Evolutionary conservation across 192 early-diverging fungal species (phyloP).

Genomic region (Gonapodya prolifera): DNA sequence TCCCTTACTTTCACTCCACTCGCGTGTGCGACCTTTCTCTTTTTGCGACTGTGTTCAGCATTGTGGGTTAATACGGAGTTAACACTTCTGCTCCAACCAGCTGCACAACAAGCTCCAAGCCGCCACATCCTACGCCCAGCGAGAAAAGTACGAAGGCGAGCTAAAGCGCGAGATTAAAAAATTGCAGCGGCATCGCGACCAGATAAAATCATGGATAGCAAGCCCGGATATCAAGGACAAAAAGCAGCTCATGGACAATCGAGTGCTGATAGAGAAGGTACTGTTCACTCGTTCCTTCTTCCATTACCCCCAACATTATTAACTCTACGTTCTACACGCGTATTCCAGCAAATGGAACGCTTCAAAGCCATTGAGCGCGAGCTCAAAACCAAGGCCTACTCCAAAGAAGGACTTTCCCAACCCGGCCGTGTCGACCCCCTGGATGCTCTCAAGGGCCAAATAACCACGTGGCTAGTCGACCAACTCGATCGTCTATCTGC

Average conservation of each 20-base stretch:
- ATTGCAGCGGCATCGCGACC: constrained; percentile 86
- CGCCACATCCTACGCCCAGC: constrained; percentile 72
- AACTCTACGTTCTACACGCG: too few species aligned
- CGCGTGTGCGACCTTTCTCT: too few species aligned
- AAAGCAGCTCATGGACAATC: constrained; percentile 68
- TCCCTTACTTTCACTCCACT: too few species aligned
- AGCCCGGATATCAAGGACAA: constrained; percentile 98
- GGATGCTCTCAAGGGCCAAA: constrained; percentile 80
- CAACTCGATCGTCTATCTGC: constrained; percentile 69
- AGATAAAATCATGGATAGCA: constrained; percentile 94
- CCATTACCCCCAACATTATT: too few species aligned
- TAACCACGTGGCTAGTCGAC: constrained; percentile 71
- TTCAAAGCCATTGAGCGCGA: constrained; percentile 98
- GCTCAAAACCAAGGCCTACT: constrained; percentile 98
- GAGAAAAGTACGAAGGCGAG: constrained; percentile 93
- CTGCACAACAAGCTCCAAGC: constrained; percentile 55
- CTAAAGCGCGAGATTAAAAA: constrained; percentile 99
- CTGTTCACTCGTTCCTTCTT: constrained; percentile 1
- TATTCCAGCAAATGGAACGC: constrained; percentile 90
- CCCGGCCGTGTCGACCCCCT: constrained; percentile 79
- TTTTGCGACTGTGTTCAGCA: too few species aligned
- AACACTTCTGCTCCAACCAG: constrained; percentile 36
- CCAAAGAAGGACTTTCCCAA: constrained; percentile 80
- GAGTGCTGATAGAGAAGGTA: constrained; percentile 85
- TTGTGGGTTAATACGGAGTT: too few species aligned